Conservation (phyloP, 345 rosid species). For the Eucalyptus tenuipes region DNA sequence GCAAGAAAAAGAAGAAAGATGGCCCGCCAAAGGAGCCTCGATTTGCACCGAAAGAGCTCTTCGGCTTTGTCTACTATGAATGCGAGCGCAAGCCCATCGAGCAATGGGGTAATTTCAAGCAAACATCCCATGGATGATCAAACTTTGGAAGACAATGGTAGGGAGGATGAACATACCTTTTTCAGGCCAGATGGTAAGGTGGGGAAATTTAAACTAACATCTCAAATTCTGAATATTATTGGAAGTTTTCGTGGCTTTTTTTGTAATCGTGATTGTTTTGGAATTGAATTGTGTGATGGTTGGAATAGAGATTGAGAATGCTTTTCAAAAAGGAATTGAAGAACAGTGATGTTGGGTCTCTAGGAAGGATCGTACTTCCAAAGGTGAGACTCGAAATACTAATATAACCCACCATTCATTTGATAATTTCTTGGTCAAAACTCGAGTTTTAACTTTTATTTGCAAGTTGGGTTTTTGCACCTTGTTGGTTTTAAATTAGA, state of each 20-base stretch:
- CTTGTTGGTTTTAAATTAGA: slow-evolving; percentile 20
- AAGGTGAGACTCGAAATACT: slow-evolving; percentile 32
- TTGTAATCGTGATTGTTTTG: not conserved
- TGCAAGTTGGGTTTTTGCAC: not conserved
- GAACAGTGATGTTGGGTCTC: slow-evolving; percentile 79
- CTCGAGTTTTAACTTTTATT: not conserved
- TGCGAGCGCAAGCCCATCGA: not conserved
- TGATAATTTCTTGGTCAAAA: not conserved
- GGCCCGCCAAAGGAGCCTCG: slow-evolving; percentile 46
- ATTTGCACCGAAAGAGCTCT: slow-evolving; percentile 10
- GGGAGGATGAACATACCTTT: not conserved
- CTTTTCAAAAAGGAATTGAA: slow-evolving; percentile 46
- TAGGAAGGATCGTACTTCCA: slow-evolving; percentile 81
- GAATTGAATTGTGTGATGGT: not conserved
- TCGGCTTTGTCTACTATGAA: slow-evolving; percentile 2
- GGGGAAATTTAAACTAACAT: not conserved
- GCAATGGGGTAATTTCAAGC: not conserved
- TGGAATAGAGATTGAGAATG: slow-evolving; percentile 41
- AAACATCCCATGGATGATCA: not conserved
- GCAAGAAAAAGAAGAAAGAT: slow-evolving; percentile 54
- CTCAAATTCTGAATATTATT: not conserved
- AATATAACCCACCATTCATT: not conserved
- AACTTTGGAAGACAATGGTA: not conserved
- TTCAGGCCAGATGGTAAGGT: not conserved
- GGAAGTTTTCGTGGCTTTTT: not conserved